Evolutionary conservation across 2,329 filamentous ascomycete species (phyloP), one percentile per base, ranked within the genome.

Genomic region (Chalara sp.): DNA sequence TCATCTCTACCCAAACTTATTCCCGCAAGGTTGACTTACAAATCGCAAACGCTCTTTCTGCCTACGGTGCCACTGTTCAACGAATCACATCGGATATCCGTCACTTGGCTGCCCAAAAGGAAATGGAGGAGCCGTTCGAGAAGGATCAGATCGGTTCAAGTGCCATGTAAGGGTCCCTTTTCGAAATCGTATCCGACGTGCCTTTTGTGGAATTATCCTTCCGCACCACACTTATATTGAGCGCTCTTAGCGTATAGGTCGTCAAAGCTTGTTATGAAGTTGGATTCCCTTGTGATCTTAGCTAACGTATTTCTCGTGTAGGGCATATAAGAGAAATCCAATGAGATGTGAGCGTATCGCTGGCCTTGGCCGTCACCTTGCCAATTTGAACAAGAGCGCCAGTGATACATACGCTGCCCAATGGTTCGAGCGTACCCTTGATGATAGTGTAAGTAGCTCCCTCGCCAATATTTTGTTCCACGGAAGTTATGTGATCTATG

Each of bases 101-200:
- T 33, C 45, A 47, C 28, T 39, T 47, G 32, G 45, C 45, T 6
- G 8, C 31, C 5, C 45, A 47, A 28, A 47, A 47, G 45, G 45
- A 47, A 29, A 74, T 91, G 52, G 89, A 93, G 65, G 87, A 91
- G 73, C 88, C 87, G 0, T 88, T 89, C 60, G 87, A 91, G 71
- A 82, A 81, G 61, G 79, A 83, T 58, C 89, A 95, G 70, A 89
- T 91, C 58, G 87, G 85, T 31, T 80, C 75, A 43, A 79, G 74
- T 45, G 82, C 82, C 52, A 78, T 80, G 69, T 37, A n/a, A 37
- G 35, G 2, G 21, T 21, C 21, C 21, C 21, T 21, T 21, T 21
- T 21, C 21, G 21, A 21, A 21, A 21, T 21, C 21, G 21, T 21
- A 21, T 21, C 21, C 21, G 21, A 21, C 21, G 21, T 21, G 21